Evolutionary conservation across 306 rosid species (phyloP).

Genomic region (Comarum palustre): DNA sequence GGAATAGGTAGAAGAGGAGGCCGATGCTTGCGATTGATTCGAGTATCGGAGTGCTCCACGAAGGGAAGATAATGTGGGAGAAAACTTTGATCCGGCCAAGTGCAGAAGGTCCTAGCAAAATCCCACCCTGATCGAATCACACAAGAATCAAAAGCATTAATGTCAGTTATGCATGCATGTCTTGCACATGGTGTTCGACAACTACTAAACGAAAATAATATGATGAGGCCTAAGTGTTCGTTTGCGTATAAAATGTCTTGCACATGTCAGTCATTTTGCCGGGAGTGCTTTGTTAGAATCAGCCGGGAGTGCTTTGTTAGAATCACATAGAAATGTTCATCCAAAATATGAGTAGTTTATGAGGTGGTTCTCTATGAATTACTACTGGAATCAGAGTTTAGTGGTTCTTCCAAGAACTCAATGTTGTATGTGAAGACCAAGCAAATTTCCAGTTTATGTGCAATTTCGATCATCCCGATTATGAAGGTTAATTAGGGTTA

Average conservation of each 20-base stretch:
- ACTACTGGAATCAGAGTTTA: neutral
- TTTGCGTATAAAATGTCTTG: neutral
- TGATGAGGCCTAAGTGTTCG: neutral
- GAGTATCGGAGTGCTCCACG: conserved; percentile 18
- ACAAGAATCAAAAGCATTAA: neutral
- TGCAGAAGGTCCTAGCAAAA: conserved; percentile 26
- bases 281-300: too few relatives aligned
- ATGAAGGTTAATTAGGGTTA: neutral
- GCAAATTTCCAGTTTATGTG: neutral
- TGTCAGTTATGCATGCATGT: neutral
- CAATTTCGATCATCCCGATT: neutral
- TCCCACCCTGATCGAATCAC: conserved; percentile 20
- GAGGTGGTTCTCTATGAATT: neutral
- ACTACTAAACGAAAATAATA: neutral
- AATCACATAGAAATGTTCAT: neutral
- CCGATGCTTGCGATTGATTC: conserved; percentile 23
- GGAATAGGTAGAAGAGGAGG: conserved; percentile 26
- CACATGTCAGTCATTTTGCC: too few relatives aligned
- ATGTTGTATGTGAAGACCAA: neutral
- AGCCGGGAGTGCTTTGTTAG: neutral
- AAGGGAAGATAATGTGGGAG: conserved; percentile 8
- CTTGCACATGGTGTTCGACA: neutral
- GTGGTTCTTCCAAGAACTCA: neutral
- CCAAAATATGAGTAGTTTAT: neutral
- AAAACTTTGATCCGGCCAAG: conserved; percentile 15